Evolutionary conservation across 805 yeast genomes (phyloP).

Genomic region (Starmerella davenportii): DNA sequence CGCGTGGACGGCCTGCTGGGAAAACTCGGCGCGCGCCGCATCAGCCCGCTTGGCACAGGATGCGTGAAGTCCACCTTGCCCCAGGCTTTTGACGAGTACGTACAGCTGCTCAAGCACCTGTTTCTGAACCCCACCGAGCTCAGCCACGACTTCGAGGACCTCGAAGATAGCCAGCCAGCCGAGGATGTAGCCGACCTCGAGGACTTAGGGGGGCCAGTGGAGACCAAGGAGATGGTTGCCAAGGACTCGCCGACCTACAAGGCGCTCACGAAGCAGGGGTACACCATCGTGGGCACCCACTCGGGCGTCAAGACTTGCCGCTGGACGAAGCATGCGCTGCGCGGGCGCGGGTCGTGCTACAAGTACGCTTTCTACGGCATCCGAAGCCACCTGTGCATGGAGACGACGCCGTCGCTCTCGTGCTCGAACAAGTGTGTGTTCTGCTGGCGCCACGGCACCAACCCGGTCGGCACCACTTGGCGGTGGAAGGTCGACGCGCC

Average conservation of each 20-base stretch:
- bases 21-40: constrained; percentile 68
- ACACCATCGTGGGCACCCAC: constrained; percentile 81
- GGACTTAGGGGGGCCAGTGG: constrained; percentile 38
- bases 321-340: constrained; percentile 86
- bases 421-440: constrained; percentile 92
- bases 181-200: constrained; percentile 45
- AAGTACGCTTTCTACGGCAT: constrained; percentile 86
- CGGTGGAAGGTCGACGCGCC: constrained; percentile 92
- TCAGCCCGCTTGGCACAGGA: constrained; percentile 67
- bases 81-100: constrained; percentile 51
- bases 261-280: constrained; percentile 81
- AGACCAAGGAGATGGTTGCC: constrained; percentile 66
- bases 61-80: constrained; percentile 51
- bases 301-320: constrained; percentile 90
- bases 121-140: constrained; percentile 33
- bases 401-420: constrained; percentile 80
- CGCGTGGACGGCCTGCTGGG: constrained; percentile 58
- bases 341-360: constrained; percentile 90
- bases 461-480: constrained; percentile 92
- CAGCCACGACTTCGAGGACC: constrained; percentile 22
- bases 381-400: constrained; percentile 84
- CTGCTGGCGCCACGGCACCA: constrained; percentile 96
- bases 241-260: constrained; percentile 75
- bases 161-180: constrained; percentile 40
- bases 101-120: constrained; percentile 37